Percentiles rank a stretch among this genome's conserved stretches.
phyloP scores from a whole-genome alignment of 495 filamentous ascomycete species.

The Daldinia decipiens region DNA sequence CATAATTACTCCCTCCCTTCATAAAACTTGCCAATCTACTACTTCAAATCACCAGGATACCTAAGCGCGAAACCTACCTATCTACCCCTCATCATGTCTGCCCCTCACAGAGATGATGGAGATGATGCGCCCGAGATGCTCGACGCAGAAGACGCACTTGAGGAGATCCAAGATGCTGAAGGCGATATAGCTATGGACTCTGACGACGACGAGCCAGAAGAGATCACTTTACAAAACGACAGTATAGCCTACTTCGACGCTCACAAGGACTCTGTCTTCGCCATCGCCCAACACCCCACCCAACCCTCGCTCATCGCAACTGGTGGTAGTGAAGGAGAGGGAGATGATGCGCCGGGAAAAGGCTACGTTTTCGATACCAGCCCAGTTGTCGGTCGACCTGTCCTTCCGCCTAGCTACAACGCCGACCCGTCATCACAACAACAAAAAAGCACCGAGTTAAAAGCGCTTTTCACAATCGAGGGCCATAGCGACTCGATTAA shows the following conservation, averaged over 20 bases:
- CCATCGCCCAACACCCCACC: constrained; percentile 89
- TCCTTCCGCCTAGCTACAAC: constrained; percentile 80
- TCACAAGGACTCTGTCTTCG: constrained; percentile 90
- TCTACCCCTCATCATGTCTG: constrained; percentile 43
- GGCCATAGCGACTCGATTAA: constrained; percentile 94
- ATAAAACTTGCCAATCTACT: background rate
- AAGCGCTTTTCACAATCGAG: constrained; percentile 73
- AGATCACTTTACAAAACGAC: constrained; percentile 87
- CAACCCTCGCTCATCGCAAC: constrained; percentile 82
- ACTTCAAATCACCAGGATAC: background rate
- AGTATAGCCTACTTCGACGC: constrained; percentile 89
- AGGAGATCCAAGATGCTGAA: constrained; percentile 69
- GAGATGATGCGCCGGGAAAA: constrained; percentile 65
- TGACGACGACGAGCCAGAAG: constrained; percentile 71
- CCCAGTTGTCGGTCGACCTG: constrained; percentile 67
- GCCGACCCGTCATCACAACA: constrained; percentile 67
- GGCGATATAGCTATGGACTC: constrained; percentile 80
- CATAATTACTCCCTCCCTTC: background rate
- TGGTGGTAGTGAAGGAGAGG: constrained; percentile 85
- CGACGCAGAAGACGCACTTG: constrained; percentile 75
- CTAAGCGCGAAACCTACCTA: background rate
- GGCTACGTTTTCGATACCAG: constrained; percentile 83
- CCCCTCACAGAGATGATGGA: constrained; percentile 59
- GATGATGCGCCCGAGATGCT: constrained; percentile 68
- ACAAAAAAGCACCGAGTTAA: constrained; percentile 61